Evolutionary conservation across 805 yeast genomes (phyloP), one percentile per base, ranked within the genome.

Genomic region (Saturnispora gosingensis): DNA sequence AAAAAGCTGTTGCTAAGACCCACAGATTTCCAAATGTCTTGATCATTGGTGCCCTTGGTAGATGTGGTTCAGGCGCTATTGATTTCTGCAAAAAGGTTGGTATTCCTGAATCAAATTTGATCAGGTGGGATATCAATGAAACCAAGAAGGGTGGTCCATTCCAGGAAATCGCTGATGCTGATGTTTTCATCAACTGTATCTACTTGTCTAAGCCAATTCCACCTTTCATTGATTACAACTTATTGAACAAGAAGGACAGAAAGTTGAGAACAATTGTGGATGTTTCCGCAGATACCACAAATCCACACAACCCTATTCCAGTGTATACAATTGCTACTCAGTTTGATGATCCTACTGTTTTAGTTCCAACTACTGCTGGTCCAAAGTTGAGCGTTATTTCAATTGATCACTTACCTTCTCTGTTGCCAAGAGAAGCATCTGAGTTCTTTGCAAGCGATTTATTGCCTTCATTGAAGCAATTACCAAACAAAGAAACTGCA

Each of bases 61-160:
- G 99, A 75, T 93, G 98, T 73, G 99, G 99, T 51, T 82, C 95
- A 11, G 99, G 99, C 67, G 98, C 99, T 34, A 74, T 88, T 60
- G 95, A 86, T 58, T 75, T 90, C 52, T 79, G 88, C 70, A 77
- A 74, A 55, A 85, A 85, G 71, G 83, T 77, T 52, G 99, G 99
- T 54, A 72, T 93, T 53, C 96, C 98, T 50, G 93, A 87, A 43
- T 78, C 72, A 52, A 84, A 88, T 69, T 81, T 93, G 56, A 67
- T 77, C 61, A 85, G 87, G 74, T 93, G 99, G 99, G 99, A 93
- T 71, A 88, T 93, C 79, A 80, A 85, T 54, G 99, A 93, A 75
- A 93, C 99, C 54, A 83, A 93, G 59, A 82, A 78, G 71, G 99
- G 99, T 57, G 99, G 99, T 49, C 99, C 99, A 56, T 93, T 93